Base-by-base conservation (phyloP, 2,329 filamentous ascomycete species). In the Colletotrichum tropicale region DNA sequence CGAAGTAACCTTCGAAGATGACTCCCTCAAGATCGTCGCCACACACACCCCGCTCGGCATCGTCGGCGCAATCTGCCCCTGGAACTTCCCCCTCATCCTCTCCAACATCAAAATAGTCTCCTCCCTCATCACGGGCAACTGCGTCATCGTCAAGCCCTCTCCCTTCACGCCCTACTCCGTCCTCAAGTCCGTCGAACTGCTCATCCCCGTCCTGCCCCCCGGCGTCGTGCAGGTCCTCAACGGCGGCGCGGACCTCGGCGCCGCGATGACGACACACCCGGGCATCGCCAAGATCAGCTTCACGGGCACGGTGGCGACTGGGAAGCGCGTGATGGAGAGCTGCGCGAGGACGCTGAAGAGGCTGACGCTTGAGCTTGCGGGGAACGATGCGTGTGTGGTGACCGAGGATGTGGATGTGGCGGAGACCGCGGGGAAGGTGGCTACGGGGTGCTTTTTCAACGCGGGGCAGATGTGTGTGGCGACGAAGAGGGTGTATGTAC, bases 401-500 rank as follows among this genome's bases (percentile, higher is more conserved):
- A 90, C 87, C 75, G 84, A 86, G 1, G 89, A 91, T 80, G 87
- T 89, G 2, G 88, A 91, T 70, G 81, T 91, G 7, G 85, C 83
- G 9, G 82, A 83, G 13, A 82, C 87, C 15, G 85, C 89, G 7
- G 84, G 15, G 4, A 61, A 62, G 18, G 75, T 91, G n/a, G 89
- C 87, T 0, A 81, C 82, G 4, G 85, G 87, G 8, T 86, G 86
- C 9, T 90, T 91, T 77, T 86, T 89, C 73, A 89, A 90, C 79
- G 88, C 87, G 0, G 88, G 89, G 16, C 89, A 91, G 80, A 86
- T 91, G 62, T 91, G 90, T 80, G 86, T 91, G 28, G 88, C 88
- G 60, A 87, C 87, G 69, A 93, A 93, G 83, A 86, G 91, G 1
- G 83, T 93, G 34, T 93, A 91, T 79, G 88, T 93, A 3, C 91